phyloP scores from a whole-genome alignment of 306 rosid species.

The Rubus parviflorus region DNA sequence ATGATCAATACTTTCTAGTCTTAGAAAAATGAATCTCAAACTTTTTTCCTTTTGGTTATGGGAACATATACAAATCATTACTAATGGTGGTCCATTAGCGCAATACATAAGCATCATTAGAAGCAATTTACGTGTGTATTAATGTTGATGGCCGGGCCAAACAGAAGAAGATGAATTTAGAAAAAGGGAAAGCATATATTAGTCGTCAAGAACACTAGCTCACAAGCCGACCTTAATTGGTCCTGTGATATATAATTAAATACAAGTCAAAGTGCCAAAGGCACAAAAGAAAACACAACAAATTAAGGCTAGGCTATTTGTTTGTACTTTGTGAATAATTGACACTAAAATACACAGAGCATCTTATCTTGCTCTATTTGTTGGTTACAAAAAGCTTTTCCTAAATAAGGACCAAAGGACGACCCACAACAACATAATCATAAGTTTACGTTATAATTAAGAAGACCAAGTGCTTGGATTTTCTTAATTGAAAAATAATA shows the following conservation, averaged over 20 bases:
- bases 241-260: not conserved
- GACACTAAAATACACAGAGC: not conserved
- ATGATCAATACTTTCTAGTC: too few relatives aligned
- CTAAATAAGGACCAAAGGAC: constrained; percentile 19
- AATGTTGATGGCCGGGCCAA: not conserved
- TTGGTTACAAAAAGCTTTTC: not conserved
- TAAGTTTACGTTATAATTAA: not conserved
- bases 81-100: constrained; percentile 17
- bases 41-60: not conserved
- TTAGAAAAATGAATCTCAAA: not conserved
- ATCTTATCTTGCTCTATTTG: constrained; percentile 18
- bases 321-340: constrained; percentile 11
- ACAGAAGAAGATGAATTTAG: not conserved
- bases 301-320: not conserved
- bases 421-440: constrained; percentile 10
- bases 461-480: not conserved
- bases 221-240: not conserved
- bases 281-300: not conserved
- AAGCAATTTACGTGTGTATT: not conserved
- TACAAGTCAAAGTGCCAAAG: not conserved
- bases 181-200: not conserved
- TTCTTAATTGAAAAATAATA: not conserved
- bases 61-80: not conserved
- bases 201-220: not conserved
- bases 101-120: constrained; percentile 10